phyloP scores from a whole-genome alignment of 305 asterid genomes.

The Withania somnifera region DNA sequence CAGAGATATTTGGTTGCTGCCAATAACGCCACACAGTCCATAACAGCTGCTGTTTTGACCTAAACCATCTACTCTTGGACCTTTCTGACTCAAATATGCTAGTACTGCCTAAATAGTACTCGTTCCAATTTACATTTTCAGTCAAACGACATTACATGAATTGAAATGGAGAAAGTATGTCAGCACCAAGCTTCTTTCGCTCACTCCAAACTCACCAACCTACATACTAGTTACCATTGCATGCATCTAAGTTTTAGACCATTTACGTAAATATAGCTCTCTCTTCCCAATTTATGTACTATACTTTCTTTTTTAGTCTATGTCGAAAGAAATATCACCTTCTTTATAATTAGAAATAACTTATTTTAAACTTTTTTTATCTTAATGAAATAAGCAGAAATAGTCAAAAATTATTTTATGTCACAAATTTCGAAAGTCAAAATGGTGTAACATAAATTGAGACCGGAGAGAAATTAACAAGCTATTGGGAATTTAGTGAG shows the following conservation, averaged over 20 bases:
- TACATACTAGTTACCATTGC: constrained; percentile 35
- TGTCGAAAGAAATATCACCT: too few species aligned
- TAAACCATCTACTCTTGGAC: constrained; percentile 44
- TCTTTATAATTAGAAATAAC: too few species aligned
- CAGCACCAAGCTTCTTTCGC: constrained; percentile 17
- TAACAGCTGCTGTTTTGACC: constrained; percentile 52
- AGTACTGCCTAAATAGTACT: constrained; percentile 42
- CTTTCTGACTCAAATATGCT: constrained; percentile 47
- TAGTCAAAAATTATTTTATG: too few species aligned
- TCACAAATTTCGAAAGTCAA: too few species aligned
- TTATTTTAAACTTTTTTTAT: too few species aligned
- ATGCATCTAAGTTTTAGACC: background rate
- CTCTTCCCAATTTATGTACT: too few species aligned
- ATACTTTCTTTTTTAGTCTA: too few species aligned
- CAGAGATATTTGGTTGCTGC: background rate
- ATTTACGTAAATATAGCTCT: background rate
- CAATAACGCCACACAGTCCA: constrained; percentile 28
- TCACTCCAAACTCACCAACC: constrained; percentile 31
- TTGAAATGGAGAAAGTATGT: background rate
- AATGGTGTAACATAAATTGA: too few species aligned
- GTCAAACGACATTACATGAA: background rate
- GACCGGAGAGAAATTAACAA: too few species aligned
- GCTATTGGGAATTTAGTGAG: too few species aligned
- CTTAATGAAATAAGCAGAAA: too few species aligned
- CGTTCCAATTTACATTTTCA: too few species aligned